Base-by-base conservation (phyloP, 257 asterid genomes). In the Nicotiana attenuata region DNA sequence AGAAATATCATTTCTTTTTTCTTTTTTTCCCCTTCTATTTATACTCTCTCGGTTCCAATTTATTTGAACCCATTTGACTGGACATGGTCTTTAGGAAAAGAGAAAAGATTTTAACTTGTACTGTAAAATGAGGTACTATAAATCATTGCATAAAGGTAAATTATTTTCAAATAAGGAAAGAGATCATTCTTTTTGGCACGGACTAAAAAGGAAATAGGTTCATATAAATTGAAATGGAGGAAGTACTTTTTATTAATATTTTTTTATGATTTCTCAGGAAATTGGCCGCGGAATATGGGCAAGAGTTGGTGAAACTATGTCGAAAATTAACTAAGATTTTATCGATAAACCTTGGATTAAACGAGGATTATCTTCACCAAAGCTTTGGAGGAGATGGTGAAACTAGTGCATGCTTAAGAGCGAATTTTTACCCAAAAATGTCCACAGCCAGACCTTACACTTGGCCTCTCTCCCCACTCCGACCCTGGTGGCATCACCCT, bases 401-500 rank as follows among this genome's bases (percentile, higher is more conserved):
- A 6, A 45, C 81, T 16, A 92, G 94, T 50, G 93, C 94, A 87
- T 92, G 96, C 88, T 83, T 90, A 85, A 90, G 98, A 87, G 86
- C 77, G 3, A 94, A 91, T 77, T 93, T 87, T 83, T 94, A 93
- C 89, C 98, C 97, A 50, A 93, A 93, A 90, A 80, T 94, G 98
- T 87, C 98, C 98, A 57, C 96, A 93, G 57, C 98, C 98, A 14
- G 95, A 94, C 65, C 96, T 93, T 47, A 90, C 98, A 0, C 83
- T 92, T 28, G 98, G 98, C 47, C 93, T 94, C 33, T 92, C 97
- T 0, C 55, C 97, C 19, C 98, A 94, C 61, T 93, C 98, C 6
- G 98, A 94, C 55, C 97, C 97, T 10, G 98, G 97, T 5, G 96
- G 94, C 5, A 80, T 94, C 86, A 94, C 98, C 82, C 84, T 93